Conservation (phyloP, 352 stramenopile species). For the Peronospora farinosa region DNA sequence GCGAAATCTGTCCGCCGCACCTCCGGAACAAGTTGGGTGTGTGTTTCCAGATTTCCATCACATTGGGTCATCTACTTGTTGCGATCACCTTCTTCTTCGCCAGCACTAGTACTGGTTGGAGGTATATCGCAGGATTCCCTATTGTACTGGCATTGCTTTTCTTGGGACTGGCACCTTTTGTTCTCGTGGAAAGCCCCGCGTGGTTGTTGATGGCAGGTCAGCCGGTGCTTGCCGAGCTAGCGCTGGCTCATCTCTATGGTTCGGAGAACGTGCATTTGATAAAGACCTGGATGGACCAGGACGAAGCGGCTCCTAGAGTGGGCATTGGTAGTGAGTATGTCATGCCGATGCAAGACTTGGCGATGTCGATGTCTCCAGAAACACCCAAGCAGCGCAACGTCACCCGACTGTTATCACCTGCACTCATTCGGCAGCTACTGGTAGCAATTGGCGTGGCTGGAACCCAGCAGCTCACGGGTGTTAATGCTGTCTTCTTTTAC, state of each 20-base stretch:
- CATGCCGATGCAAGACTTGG: constrained; percentile 20
- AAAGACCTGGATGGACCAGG: constrained; percentile 35
- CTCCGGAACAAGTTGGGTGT: constrained; percentile 34
- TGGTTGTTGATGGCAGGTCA: constrained; percentile 36
- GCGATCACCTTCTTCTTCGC: constrained; percentile 47
- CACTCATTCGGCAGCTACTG: constrained; percentile 37
- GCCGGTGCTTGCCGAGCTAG: constrained; percentile 19
- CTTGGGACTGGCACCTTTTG: constrained; percentile 29
- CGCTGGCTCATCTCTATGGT: constrained; percentile 30
- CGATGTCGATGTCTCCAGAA: constrained; percentile 22
- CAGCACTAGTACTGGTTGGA: constrained; percentile 41
- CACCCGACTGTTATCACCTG: constrained; percentile 11
- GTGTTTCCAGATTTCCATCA: constrained; percentile 45
- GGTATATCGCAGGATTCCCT: constrained; percentile 44
- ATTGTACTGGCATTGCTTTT: constrained; percentile 33
- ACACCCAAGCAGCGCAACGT: constrained; percentile 23
- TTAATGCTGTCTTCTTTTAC: constrained; percentile 74
- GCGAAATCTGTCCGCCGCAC: constrained; percentile 39
- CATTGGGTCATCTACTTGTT: constrained; percentile 39
- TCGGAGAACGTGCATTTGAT: constrained; percentile 26
- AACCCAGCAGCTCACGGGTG: constrained; percentile 50
- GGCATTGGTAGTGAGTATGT: constrained; percentile 21
- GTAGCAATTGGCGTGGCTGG: constrained; percentile 38
- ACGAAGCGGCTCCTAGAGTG: constrained; percentile 17
- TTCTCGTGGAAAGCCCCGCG: constrained; percentile 44